Conservation (phyloP, 805 yeast genomes). For the Danielia oregonensis region DNA sequence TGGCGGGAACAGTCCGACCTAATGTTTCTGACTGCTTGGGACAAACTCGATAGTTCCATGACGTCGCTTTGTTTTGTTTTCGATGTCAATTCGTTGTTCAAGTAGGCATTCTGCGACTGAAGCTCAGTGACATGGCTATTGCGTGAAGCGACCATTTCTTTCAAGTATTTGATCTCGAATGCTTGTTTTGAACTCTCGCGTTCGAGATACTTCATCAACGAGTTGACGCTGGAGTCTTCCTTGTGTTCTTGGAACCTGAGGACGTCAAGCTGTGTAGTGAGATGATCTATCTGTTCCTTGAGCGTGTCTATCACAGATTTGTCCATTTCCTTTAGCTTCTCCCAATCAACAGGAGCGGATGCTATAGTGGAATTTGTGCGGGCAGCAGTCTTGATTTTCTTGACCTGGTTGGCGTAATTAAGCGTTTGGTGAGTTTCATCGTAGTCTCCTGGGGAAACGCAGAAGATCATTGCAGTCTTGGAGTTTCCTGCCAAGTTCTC, state of each 20-base stretch:
- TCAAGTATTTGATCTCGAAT: constrained; percentile 35
- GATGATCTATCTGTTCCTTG: constrained; percentile 27
- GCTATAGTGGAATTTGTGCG: constrained; percentile 32
- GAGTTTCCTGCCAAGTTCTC: constrained; percentile 82
- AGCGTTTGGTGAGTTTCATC: constrained; percentile 76
- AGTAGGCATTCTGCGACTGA: constrained; percentile 15
- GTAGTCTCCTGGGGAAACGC: constrained; percentile 74
- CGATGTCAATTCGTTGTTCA: constrained; percentile 5
- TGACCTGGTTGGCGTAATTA: constrained; percentile 75
- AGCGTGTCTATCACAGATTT: constrained; percentile 25
- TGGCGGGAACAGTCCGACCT: too few relatives aligned
- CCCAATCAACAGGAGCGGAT: constrained; percentile 29
- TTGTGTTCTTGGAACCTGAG: constrained; percentile 9
- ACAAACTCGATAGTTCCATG: too few relatives aligned
- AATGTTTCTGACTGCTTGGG: too few relatives aligned
- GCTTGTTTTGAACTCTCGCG: constrained; percentile 24
- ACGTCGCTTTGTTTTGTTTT: background rate
- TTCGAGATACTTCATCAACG: constrained; percentile 30
- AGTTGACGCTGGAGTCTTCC: constrained; percentile 13
- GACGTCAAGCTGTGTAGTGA: constrained; percentile 19
- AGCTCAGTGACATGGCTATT: constrained; percentile 21
- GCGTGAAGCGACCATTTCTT: constrained; percentile 17
- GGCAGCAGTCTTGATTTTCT: constrained; percentile 63
- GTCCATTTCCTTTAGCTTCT: constrained; percentile 23
- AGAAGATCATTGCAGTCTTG: constrained; percentile 85